Evolutionary conservation across 495 filamentous ascomycete genomes (phyloP).

Genomic region (Penicillium herquei): DNA sequence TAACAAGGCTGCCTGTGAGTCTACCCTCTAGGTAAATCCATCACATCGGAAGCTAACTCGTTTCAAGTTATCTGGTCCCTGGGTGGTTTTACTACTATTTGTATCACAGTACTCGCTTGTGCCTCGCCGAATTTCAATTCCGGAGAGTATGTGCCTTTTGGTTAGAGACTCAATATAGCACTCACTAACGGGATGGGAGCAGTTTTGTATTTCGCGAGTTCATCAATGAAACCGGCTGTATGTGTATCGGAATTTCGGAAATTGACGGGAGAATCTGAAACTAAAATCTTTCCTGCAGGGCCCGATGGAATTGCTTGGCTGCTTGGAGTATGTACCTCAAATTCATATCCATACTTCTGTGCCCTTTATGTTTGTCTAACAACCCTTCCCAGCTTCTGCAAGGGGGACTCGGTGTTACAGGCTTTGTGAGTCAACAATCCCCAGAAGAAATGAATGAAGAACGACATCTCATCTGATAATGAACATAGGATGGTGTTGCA

Average conservation of each 20-base stretch:
- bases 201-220: slow-evolving; percentile 62
- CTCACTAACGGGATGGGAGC: slow-evolving; percentile 17
- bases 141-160: slow-evolving; percentile 48
- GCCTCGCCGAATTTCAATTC: slow-evolving; percentile 60
- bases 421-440: slow-evolving; percentile 42
- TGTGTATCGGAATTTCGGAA: slow-evolving; percentile 4
- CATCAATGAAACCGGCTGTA: slow-evolving; percentile 58
- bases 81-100: slow-evolving; percentile 65
- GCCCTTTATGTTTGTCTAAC: slow-evolving; percentile 16
- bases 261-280: too few relatives aligned
- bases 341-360: background rate
- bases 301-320: slow-evolving; percentile 64
- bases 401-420: slow-evolving; percentile 60
- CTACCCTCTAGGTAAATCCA: background rate
- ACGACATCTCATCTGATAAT: slow-evolving; percentile 9
- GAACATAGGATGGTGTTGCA: slow-evolving; percentile 50
- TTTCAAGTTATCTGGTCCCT: slow-evolving; percentile 61
- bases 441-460: too few relatives aligned
- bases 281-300: slow-evolving; percentile 27
- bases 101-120: slow-evolving; percentile 62
- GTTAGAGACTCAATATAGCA: background rate
- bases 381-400: slow-evolving; percentile 45
- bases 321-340: slow-evolving; percentile 45
- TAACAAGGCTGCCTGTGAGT: slow-evolving; percentile 55
- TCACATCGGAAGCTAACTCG: slow-evolving; percentile 3